Conservation (phyloP, 2,329 filamentous ascomycete species). For the Claviceps sp. region DNA sequence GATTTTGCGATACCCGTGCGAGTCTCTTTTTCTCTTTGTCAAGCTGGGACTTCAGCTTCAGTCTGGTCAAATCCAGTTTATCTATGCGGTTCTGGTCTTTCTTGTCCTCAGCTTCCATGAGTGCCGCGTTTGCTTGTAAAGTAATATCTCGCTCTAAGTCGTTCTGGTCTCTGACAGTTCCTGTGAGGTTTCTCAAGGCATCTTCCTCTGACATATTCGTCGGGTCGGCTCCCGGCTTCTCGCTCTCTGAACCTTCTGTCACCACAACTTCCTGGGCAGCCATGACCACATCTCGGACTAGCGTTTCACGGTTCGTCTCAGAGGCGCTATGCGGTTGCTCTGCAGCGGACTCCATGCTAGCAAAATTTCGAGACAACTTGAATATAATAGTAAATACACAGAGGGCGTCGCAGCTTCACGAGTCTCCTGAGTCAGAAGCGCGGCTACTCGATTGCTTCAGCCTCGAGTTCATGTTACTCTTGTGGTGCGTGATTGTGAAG, state of each 20-base stretch:
- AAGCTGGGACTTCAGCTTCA: conserved; percentile 53
- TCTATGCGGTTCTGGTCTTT: conserved; percentile 49
- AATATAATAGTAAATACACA: not conserved
- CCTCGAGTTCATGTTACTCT: not conserved
- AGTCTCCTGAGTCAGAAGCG: not conserved
- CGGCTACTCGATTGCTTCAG: not conserved
- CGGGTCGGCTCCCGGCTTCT: conserved; percentile 10
- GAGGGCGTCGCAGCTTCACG: not conserved
- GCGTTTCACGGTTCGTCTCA: conserved; percentile 13
- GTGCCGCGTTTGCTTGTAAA: conserved; percentile 42
- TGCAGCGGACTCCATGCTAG: conserved; percentile 14
- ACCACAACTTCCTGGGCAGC: conserved; percentile 15
- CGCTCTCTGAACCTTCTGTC: conserved; percentile 1
- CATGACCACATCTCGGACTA: conserved; percentile 18
- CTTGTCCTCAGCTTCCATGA: conserved; percentile 50
- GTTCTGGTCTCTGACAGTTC: conserved; percentile 69
- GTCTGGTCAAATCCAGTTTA: conserved; percentile 38
- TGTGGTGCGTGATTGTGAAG: not conserved
- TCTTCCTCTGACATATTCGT: conserved; percentile 40
- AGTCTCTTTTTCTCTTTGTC: conserved; percentile 37
- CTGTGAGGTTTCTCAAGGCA: conserved; percentile 48
- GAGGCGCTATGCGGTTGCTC: conserved; percentile 10
- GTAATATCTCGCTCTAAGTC: conserved; percentile 82
- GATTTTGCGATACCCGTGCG: conserved; percentile 28
- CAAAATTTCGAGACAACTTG: not conserved